A percentile compares a stretch with the other conserved stretches of the same genome.
phyloP scores from a whole-genome alignment of 768 basidiomycete genomes.

The Phanerochaete carnosa region DNA sequence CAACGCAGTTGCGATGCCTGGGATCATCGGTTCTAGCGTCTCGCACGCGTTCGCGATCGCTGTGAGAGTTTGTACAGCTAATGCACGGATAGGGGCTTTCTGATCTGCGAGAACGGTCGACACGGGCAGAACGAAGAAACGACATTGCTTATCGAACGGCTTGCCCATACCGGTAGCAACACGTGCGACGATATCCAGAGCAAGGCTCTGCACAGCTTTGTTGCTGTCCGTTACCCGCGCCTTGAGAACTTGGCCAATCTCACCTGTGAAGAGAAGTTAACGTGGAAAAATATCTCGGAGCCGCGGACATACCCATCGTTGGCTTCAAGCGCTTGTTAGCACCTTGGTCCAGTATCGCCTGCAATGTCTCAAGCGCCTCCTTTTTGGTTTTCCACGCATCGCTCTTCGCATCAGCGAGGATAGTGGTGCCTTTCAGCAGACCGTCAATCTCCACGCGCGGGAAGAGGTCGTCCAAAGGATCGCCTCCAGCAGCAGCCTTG shows the following conservation, averaged over 20 bases:
- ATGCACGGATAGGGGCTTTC: constrained; percentile 80
- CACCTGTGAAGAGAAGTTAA: constrained; percentile 47
- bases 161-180: constrained; percentile 95
- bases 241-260: constrained; percentile 87
- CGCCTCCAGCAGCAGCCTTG: constrained; percentile 36
- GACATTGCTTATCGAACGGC: constrained; percentile 87
- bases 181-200: constrained; percentile 86
- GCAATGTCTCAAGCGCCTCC: constrained; percentile 84
- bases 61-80: constrained; percentile 74
- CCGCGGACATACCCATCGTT: constrained; percentile 63
- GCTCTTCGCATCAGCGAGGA: constrained; percentile 81
- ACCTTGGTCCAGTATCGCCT: constrained; percentile 84
- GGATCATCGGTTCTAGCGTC: constrained; percentile 77
- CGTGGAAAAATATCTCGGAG: neutral
- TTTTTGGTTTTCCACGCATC: constrained; percentile 98
- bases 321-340: constrained; percentile 91
- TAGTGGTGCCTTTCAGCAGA: constrained; percentile 78
- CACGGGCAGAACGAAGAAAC: constrained; percentile 72
- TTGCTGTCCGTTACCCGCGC: constrained; percentile 88
- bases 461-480: constrained; percentile 91
- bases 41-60: constrained; percentile 85
- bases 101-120: constrained; percentile 89
- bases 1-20: constrained; percentile 73
- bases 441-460: constrained; percentile 92
- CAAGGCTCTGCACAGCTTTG: constrained; percentile 87